These are phyloP conservation scores for Penicillium vulpinum DNA, from an alignment of 2,329 filamentous ascomycete genomes.

Conservation along the genomic window DNA sequence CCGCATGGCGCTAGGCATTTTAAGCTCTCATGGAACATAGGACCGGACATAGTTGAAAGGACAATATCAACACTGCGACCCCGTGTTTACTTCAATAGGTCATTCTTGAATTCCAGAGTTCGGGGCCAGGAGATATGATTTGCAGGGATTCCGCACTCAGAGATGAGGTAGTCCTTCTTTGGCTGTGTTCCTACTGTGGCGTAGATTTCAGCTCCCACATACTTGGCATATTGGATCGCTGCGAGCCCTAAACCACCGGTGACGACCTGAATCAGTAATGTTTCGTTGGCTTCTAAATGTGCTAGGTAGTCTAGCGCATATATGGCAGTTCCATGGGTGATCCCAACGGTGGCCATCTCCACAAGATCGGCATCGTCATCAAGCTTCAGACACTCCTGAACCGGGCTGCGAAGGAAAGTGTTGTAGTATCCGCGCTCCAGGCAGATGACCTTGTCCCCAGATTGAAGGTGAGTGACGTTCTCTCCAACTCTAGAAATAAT, in stretches of 20 bases:
- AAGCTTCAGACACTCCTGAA: neutral
- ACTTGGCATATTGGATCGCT: neutral
- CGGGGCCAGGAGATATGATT: neutral
- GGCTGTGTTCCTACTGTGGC: neutral
- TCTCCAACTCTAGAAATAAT: constrained; percentile 8
- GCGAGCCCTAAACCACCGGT: neutral
- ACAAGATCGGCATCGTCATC: constrained; percentile 5
- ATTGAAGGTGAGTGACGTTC: neutral
- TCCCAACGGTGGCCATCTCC: neutral
- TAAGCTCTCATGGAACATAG: neutral
- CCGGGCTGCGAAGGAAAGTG: constrained; percentile 1
- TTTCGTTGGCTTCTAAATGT: neutral
- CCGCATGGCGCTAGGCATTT: neutral
- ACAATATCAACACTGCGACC: neutral
- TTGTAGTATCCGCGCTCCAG: neutral
- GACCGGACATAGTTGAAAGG: neutral
- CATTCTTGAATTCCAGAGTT: neutral
- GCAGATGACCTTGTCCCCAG: constrained; percentile 12
- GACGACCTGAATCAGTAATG: neutral
- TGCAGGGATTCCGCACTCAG: neutral
- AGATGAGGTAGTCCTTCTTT: neutral
- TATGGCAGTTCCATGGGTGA: neutral
- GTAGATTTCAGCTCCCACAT: neutral
- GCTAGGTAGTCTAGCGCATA: neutral
- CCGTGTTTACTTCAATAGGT: neutral